Percentiles rank a stretch among this genome's conserved stretches.
Evolutionary conservation across 225 moss, liverwort and hornwort species (phyloP).

Genomic region (Takakia lepidozioides): DNA sequence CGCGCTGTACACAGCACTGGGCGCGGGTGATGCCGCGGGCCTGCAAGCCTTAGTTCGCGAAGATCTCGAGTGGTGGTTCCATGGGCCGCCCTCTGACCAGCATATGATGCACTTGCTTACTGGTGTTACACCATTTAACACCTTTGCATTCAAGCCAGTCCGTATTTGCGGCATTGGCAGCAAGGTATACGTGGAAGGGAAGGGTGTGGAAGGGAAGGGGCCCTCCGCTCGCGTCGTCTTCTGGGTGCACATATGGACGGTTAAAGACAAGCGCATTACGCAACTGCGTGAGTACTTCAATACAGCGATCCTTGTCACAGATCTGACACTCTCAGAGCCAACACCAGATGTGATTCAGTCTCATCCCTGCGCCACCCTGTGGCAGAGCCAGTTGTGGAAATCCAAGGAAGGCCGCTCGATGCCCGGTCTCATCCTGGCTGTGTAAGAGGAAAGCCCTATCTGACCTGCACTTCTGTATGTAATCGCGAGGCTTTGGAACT

Average conservation of each 20-base stretch:
- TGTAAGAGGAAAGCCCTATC: conserved; percentile 25
- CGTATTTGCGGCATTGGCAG: conserved; percentile 46
- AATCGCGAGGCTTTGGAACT: too few relatives aligned
- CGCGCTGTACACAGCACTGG: conserved; percentile 82
- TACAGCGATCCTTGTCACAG: conserved; percentile 84
- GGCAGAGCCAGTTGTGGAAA: conserved; percentile 91
- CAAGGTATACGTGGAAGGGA: conserved; percentile 86
- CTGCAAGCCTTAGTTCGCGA: conserved; percentile 67
- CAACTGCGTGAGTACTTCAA: conserved; percentile 97
- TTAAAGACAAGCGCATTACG: conserved; percentile 63
- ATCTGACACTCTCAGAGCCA: conserved; percentile 54
- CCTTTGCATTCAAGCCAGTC: conserved; percentile 57
- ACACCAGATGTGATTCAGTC: conserved; percentile 54
- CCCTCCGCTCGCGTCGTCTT: conserved; percentile 22
- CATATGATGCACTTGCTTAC: conserved; percentile 99
- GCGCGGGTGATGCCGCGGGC: conserved; percentile 51
- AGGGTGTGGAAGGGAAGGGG: conserved; percentile 77
- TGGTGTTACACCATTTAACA: conserved; percentile 78
- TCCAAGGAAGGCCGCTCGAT: conserved; percentile 72
- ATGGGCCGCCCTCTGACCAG: conserved; percentile 85
- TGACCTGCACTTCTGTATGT: too few relatives aligned
- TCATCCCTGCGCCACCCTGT: conserved; percentile 73
- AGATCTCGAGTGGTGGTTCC: conserved; percentile 98
- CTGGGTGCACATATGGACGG: conserved; percentile 98
- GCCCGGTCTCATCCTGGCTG: conserved; percentile 66